Conservation (phyloP, 805 yeast genomes). For the Blastobotrys peoriensis region DNA sequence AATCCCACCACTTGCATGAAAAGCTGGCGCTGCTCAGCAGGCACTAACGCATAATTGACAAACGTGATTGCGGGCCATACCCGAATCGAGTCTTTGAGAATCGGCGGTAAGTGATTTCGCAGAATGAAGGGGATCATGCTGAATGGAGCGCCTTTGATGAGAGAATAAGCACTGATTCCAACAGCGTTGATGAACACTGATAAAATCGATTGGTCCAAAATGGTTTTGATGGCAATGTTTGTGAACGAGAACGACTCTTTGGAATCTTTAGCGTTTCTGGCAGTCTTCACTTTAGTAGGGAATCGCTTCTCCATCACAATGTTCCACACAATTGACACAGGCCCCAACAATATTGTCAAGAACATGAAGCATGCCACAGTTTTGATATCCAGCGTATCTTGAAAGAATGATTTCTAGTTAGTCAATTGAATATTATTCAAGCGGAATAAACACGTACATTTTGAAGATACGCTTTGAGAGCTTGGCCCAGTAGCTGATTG, state of each 20-base stretch:
- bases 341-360: constrained; percentile 4
- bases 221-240: constrained; percentile 8
- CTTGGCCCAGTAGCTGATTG: constrained; percentile 5
- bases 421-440: too few relatives aligned
- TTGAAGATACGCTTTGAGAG: constrained; percentile 1
- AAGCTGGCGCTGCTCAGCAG: constrained; percentile 5
- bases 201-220: constrained; percentile 8
- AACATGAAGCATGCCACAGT: constrained; percentile 1
- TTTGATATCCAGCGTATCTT: constrained; percentile 1
- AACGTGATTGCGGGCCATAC: constrained; percentile 12
- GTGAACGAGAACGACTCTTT: constrained; percentile 5
- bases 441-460: constrained; percentile 3
- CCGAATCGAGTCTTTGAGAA: constrained; percentile 10
- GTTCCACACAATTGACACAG: constrained; percentile 6
- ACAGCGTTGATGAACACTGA: constrained; percentile 7
- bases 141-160: constrained; percentile 6
- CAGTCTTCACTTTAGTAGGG: constrained; percentile 1
- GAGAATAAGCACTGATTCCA: constrained; percentile 4
- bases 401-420: constrained; percentile 2
- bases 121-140: constrained; percentile 1
- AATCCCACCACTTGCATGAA: constrained; percentile 10
- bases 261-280: not conserved
- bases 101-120: constrained; percentile 7
- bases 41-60: constrained; percentile 7
- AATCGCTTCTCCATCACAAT: constrained; percentile 1